A percentile compares a stretch with the other conserved stretches of the same genome.
phyloP scores from a whole-genome alignment of 805 yeast genomes.

The fission yeast (Schizosaccharomyces pombe) region DNA sequence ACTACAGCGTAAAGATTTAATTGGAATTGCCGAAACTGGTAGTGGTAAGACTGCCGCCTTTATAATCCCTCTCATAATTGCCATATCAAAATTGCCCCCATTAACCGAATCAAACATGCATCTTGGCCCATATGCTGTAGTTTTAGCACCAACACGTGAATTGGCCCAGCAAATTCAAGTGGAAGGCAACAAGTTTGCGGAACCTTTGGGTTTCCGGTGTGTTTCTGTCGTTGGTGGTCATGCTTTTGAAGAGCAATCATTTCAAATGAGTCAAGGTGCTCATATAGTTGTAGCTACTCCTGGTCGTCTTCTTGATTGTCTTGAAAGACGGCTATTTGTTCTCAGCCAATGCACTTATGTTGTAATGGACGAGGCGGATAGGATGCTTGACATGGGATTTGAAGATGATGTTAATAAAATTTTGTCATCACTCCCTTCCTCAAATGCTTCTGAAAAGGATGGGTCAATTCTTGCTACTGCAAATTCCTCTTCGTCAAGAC shows the following conservation, averaged over 20 bases:
- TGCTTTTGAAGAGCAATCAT: slow-evolving; percentile 47
- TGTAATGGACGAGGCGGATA: slow-evolving; percentile 81
- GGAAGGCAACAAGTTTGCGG: slow-evolving; percentile 35
- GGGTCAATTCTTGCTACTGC: slow-evolving; percentile 11
- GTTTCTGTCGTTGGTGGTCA: slow-evolving; percentile 79
- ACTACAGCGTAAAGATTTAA: slow-evolving; percentile 33
- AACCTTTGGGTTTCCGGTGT: slow-evolving; percentile 17
- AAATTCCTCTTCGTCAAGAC: neutral
- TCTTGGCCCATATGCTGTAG: slow-evolving; percentile 51
- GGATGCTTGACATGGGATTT: slow-evolving; percentile 89
- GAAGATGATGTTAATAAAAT: slow-evolving; percentile 53
- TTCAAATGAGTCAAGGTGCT: slow-evolving; percentile 35
- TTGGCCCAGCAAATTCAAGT: slow-evolving; percentile 64
- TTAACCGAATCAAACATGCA: slow-evolving; percentile 23
- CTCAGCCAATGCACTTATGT: slow-evolving; percentile 40
- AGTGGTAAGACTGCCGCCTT: slow-evolving; percentile 84
- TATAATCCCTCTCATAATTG: slow-evolving; percentile 44
- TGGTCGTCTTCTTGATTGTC: slow-evolving; percentile 63
- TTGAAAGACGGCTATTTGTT: slow-evolving; percentile 41
- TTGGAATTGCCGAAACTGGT: slow-evolving; percentile 92
- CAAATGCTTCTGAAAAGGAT: slow-evolving; percentile 14
- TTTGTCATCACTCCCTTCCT: slow-evolving; percentile 28
- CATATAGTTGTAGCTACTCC: slow-evolving; percentile 85
- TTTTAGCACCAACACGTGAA: slow-evolving; percentile 85
- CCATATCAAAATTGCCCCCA: slow-evolving; percentile 25